Conservation (phyloP, 768 basidiomycete species). For the Mycena epipterygia region DNA sequence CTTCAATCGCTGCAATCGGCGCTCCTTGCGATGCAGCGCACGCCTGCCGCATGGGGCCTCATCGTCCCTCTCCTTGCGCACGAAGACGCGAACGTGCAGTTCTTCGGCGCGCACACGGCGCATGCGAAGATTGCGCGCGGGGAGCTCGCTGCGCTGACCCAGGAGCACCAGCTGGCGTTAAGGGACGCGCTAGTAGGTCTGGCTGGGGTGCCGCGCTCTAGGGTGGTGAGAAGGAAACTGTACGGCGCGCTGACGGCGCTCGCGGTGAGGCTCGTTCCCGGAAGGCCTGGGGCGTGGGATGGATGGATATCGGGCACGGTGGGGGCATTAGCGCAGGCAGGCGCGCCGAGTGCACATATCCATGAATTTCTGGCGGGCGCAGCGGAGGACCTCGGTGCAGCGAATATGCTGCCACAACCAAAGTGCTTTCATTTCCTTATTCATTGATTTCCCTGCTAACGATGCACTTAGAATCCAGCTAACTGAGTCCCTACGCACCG, state of each 20-base stretch:
- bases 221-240: conserved; percentile 32
- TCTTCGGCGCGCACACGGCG: conserved; percentile 94
- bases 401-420: conserved; percentile 80
- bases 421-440: conserved; percentile 46
- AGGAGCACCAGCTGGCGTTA: conserved; percentile 9
- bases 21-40: conserved; percentile 24
- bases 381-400: conserved; percentile 84
- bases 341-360: conserved; percentile 70
- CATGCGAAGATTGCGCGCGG: conserved; percentile 95
- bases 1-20: conserved; percentile 60
- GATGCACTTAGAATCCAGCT: conserved; percentile 50
- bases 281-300: conserved; percentile 62
- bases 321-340: conserved; percentile 69
- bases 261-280: conserved; percentile 17
- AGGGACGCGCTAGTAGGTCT: conserved; percentile 57
- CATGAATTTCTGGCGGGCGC: conserved; percentile 87
- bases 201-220: conserved; percentile 67
- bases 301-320: conserved; percentile 82
- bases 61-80: conserved; percentile 82
- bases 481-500: conserved; percentile 74
- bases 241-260: conserved; percentile 28
- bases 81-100: conserved; percentile 87
- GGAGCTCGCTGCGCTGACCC: neutral
- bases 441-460: neutral
- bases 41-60: conserved; percentile 86